These are phyloP conservation scores for Dovyalis caffra DNA, from an alignment of 345 rosid species.

Conservation along the genomic window DNA sequence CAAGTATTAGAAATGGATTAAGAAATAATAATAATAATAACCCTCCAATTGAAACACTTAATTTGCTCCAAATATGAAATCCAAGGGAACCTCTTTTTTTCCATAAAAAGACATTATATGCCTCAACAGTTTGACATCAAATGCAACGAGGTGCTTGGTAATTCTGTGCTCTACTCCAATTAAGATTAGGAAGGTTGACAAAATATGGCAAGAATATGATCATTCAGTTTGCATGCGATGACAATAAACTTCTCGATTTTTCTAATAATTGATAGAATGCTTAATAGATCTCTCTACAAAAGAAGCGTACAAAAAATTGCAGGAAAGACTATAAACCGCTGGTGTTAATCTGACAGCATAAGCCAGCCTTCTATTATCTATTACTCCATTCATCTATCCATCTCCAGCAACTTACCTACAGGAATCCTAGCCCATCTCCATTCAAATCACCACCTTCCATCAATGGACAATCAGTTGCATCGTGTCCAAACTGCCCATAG, in stretches of 20 bases:
- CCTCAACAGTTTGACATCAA: too few relatives aligned
- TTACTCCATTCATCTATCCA: neutral
- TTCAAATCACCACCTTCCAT: conserved; percentile 30
- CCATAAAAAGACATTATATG: too few relatives aligned
- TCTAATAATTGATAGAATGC: neutral
- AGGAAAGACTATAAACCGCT: neutral
- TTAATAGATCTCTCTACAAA: neutral
- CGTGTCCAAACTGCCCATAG: conserved; percentile 50
- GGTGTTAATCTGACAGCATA: neutral
- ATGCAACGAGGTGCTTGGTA: too few relatives aligned
- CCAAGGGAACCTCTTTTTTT: too few relatives aligned
- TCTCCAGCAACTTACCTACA: conserved; percentile 13
- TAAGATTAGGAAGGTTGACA: too few relatives aligned
- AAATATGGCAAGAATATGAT: too few relatives aligned
- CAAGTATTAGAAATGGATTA: too few relatives aligned
- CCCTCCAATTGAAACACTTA: too few relatives aligned
- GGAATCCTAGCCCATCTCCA: conserved; percentile 28
- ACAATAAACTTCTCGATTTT: neutral
- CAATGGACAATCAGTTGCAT: conserved; percentile 44
- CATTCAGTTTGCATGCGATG: neutral
- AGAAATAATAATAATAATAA: too few relatives aligned
- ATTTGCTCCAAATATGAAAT: too few relatives aligned
- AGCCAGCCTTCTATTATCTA: neutral
- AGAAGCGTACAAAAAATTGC: neutral
- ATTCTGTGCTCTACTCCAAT: too few relatives aligned